Evolutionary conservation across 2,329 filamentous ascomycete species (phyloP).

Genomic region (Fusarium sp.): DNA sequence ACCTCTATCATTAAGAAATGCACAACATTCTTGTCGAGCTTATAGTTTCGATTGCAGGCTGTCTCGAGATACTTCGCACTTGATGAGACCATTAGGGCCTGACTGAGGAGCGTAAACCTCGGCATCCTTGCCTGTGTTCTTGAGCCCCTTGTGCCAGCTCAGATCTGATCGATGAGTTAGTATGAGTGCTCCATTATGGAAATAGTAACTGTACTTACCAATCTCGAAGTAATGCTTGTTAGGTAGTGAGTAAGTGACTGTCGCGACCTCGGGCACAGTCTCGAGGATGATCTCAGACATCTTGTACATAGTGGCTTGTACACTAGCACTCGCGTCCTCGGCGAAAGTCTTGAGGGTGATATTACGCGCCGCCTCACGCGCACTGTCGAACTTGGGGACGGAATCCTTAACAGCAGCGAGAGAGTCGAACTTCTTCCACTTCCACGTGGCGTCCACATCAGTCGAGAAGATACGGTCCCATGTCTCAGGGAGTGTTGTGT

Average conservation of each 20-base stretch:
- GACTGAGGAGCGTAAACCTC: slow-evolving; percentile 96
- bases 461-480: slow-evolving; percentile 97
- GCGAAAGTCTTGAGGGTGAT: slow-evolving; percentile 96
- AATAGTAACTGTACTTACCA: slow-evolving; percentile 64
- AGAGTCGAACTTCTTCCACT: slow-evolving; percentile 78
- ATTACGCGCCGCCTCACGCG: slow-evolving; percentile 79
- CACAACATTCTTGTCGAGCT: slow-evolving; percentile 1
- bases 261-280: slow-evolving; percentile 75
- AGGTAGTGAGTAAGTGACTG: slow-evolving; percentile 85
- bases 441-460: slow-evolving; percentile 88
- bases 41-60: slow-evolving; percentile 36
- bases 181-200: not conserved
- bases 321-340: slow-evolving; percentile 88
- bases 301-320: slow-evolving; percentile 99
- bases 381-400: slow-evolving; percentile 77
- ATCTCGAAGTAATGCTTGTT: slow-evolving; percentile 99
- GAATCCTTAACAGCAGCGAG: slow-evolving; percentile 74
- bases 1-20: slow-evolving; percentile 16
- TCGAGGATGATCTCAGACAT: slow-evolving; percentile 91
- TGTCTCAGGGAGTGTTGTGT: slow-evolving; percentile 87
- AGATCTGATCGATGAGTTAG: slow-evolving; percentile 69
- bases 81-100: slow-evolving; percentile 93
- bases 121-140: slow-evolving; percentile 95
- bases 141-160: slow-evolving; percentile 93
- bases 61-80: slow-evolving; percentile 82